Conservation (phyloP, 805 yeast species). For the Saccharomycopsis lassenensis region DNA sequence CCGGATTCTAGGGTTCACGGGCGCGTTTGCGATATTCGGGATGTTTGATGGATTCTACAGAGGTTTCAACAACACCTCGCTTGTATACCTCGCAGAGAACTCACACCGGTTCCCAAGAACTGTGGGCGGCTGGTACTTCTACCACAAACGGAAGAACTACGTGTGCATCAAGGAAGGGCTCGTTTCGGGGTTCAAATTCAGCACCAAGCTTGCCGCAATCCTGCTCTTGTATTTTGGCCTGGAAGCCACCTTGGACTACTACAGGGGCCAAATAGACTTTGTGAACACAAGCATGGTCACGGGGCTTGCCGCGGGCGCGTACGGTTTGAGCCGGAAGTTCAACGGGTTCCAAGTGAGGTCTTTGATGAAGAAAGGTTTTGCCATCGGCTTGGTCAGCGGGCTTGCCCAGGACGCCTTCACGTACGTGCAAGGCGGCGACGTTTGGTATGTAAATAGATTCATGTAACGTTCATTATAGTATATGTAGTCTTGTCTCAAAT, state of each 20-base stretch:
- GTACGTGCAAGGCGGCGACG: constrained; percentile 44
- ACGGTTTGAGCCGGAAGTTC: constrained; percentile 33
- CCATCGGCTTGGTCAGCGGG: constrained; percentile 53
- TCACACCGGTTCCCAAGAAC: constrained; percentile 71
- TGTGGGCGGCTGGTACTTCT: constrained; percentile 80
- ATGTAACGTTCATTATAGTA: too few relatives aligned
- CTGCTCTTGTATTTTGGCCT: constrained; percentile 43
- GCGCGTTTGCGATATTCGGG: constrained; percentile 33
- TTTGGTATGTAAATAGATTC: constrained; percentile 56
- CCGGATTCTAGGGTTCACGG: constrained; percentile 33
- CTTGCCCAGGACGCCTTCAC: constrained; percentile 55
- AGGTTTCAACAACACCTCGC: constrained; percentile 46
- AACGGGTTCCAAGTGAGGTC: constrained; percentile 32
- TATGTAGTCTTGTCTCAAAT: too few relatives aligned
- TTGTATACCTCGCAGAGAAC: constrained; percentile 63
- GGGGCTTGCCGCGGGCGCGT: constrained; percentile 37
- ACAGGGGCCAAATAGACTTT: constrained; percentile 46
- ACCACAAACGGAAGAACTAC: constrained; percentile 75
- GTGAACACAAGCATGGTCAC: constrained; percentile 53
- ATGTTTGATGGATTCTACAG: constrained; percentile 44
- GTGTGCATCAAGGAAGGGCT: constrained; percentile 52
- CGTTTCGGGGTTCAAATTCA: constrained; percentile 34
- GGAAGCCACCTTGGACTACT: constrained; percentile 50
- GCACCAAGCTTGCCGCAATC: constrained; percentile 31
- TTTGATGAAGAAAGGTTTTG: constrained; percentile 40